Conservation (phyloP, 176 grass and related monocot genomes). For the Lolium perenne region DNA sequence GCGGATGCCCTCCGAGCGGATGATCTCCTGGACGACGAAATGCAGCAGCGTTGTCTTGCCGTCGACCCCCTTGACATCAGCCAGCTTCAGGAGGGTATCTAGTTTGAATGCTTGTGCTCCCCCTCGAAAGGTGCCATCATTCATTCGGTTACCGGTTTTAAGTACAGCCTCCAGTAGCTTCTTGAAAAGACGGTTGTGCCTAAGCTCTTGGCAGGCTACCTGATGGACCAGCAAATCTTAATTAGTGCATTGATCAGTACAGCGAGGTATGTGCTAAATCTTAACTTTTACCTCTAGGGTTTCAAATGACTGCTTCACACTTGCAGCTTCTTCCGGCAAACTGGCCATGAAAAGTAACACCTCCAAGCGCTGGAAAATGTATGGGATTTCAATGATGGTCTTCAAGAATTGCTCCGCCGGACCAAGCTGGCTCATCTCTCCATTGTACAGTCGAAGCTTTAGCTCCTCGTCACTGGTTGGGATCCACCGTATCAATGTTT, state of each 20-base stretch:
- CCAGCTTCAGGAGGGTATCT: constrained; percentile 85
- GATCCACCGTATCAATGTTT: constrained; percentile 75
- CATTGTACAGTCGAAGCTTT: constrained; percentile 64
- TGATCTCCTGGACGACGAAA: constrained; percentile 83
- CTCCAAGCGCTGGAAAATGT: constrained; percentile 77
- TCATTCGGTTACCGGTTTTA: constrained; percentile 91
- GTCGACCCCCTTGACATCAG: constrained; percentile 77
- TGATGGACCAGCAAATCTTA: constrained; percentile 29
- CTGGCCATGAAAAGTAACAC: constrained; percentile 66
- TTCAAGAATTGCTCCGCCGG: constrained; percentile 73
- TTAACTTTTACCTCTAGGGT: constrained; percentile 67
- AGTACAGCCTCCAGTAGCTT: constrained; percentile 90
- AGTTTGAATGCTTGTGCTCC: constrained; percentile 92
- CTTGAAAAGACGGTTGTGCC: constrained; percentile 68
- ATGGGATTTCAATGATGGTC: constrained; percentile 72
- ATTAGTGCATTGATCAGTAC: background rate
- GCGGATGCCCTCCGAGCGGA: constrained; percentile 73
- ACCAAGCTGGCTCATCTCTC: constrained; percentile 58
- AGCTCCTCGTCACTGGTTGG: constrained; percentile 83
- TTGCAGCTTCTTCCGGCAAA: constrained; percentile 68
- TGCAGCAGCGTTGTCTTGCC: constrained; percentile 93
- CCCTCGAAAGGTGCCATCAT: constrained; percentile 85
- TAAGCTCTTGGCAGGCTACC: constrained; percentile 78
- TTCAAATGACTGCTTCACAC: constrained; percentile 60
- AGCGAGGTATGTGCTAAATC: background rate